These are phyloP conservation scores for Hevea brasiliensis DNA, from an alignment of 345 rosid genomes.

Conservation along the genomic window DNA sequence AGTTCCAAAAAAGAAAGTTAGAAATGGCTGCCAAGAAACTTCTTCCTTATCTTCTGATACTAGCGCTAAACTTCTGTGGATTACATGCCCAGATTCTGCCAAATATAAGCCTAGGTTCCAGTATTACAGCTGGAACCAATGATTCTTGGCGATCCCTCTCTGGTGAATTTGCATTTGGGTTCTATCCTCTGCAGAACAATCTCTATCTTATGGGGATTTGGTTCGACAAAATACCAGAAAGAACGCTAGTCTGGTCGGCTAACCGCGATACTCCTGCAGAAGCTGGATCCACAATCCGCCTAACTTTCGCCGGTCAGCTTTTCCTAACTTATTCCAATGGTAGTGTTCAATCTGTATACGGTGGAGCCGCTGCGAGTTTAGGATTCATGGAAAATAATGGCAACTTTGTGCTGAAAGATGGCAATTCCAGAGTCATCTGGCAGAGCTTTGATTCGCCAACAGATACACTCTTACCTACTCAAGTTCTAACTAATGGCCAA, in stretches of 20 bases:
- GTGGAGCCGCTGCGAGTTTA: conserved; percentile 11
- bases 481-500: background rate
- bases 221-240: conserved; percentile 21
- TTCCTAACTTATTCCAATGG: conserved; percentile 19
- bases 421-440: conserved; percentile 12
- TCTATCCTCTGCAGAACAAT: conserved; percentile 11
- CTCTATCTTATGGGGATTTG: conserved; percentile 30
- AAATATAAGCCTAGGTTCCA: conserved; percentile 19
- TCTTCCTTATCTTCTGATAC: conserved; percentile 4
- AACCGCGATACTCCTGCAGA: conserved; percentile 24
- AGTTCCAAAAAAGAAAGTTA: background rate
- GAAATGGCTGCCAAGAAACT: conserved; percentile 9
- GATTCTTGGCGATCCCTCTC: conserved; percentile 27
- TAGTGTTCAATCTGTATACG: background rate
- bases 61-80: conserved; percentile 5
- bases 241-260: conserved; percentile 29
- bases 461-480: conserved; percentile 26
- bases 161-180: conserved; percentile 32
- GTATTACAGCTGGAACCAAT: conserved; percentile 24
- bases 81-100: conserved; percentile 11
- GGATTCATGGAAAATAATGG: conserved; percentile 32
- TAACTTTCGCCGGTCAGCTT: conserved; percentile 20
- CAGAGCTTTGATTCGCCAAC: conserved; percentile 24
- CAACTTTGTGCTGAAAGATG: conserved; percentile 26
- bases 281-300: conserved; percentile 22